Evolutionary conservation across 768 basidiomycete genomes (phyloP).

Genomic region (Macrolepiota dolichaula): DNA sequence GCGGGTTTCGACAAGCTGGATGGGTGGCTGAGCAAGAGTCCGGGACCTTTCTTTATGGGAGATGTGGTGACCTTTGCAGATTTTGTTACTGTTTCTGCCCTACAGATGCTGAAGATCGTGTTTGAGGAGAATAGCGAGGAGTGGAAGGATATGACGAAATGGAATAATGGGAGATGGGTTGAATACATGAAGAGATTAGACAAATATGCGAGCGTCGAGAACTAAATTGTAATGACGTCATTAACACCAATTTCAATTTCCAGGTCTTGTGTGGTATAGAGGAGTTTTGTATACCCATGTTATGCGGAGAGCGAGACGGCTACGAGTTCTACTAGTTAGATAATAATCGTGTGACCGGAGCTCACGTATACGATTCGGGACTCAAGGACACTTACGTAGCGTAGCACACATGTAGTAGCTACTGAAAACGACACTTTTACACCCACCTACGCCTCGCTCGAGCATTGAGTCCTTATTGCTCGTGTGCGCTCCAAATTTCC

Average conservation of each 20-base stretch:
- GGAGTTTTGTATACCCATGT: too few relatives aligned
- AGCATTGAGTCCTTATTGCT: not conserved
- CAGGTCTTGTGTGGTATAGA: too few relatives aligned
- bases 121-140: slow-evolving; percentile 17
- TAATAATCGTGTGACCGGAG: too few relatives aligned
- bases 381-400: too few relatives aligned
- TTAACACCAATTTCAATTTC: too few relatives aligned
- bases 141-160: slow-evolving; percentile 17
- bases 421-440: too few relatives aligned
- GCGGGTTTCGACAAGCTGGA: slow-evolving; percentile 3
- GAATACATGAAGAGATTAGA: slow-evolving; percentile 11
- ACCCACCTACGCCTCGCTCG: not conserved
- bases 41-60: slow-evolving; percentile 6
- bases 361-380: too few relatives aligned
- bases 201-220: not conserved
- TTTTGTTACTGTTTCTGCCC: slow-evolving; percentile 3
- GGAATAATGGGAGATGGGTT: slow-evolving; percentile 20
- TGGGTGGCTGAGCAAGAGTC: slow-evolving; percentile 7
- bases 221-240: not conserved
- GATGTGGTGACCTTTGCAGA: slow-evolving; percentile 12
- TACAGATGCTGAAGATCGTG: slow-evolving; percentile 8
- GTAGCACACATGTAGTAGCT: too few relatives aligned
- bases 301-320: too few relatives aligned
- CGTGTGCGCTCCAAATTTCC: slow-evolving; percentile 5
- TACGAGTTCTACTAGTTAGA: too few relatives aligned